Conservation (phyloP, 306 rosid species). For the Cercis canadensis region DNA sequence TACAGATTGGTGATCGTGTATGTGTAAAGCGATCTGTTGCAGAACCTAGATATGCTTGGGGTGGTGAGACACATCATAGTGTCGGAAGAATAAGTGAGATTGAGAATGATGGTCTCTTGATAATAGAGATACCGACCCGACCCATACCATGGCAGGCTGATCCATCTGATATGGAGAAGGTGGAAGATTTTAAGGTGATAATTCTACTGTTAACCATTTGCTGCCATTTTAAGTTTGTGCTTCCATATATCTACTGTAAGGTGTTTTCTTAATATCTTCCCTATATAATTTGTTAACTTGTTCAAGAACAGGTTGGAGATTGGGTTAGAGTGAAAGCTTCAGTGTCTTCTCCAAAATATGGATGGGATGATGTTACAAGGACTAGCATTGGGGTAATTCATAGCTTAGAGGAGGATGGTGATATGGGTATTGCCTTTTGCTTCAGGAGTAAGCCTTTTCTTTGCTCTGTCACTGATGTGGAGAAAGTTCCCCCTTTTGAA, state of each 20-base stretch:
- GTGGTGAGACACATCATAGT: constrained; percentile 98
- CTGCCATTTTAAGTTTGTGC: constrained; percentile 23
- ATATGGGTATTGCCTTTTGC: constrained; percentile 95
- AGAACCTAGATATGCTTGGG: constrained; percentile 99
- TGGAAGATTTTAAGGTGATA: constrained; percentile 92
- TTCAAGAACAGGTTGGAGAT: constrained; percentile 79
- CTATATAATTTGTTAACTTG: constrained; percentile 27
- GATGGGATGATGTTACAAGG: constrained; percentile 96
- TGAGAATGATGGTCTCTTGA: constrained; percentile 94
- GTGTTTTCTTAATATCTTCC: constrained; percentile 29
- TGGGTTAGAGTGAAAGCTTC: constrained; percentile 99
- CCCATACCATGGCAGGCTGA: constrained; percentile 99
- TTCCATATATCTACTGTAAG: constrained; percentile 16
- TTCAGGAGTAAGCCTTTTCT: constrained; percentile 92
- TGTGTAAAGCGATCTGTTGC: constrained; percentile 99
- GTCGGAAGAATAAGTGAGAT: constrained; percentile 96
- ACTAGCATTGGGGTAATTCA: constrained; percentile 92
- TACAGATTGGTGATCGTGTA: constrained; percentile 89
- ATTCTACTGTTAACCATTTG: constrained; percentile 23
- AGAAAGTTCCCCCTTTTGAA: constrained; percentile 87
- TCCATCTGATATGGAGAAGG: constrained; percentile 98
- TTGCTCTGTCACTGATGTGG: constrained; percentile 96
- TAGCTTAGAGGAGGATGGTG: constrained; percentile 94
- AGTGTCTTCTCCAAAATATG: constrained; percentile 95
- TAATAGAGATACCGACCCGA: constrained; percentile 88